Evolutionary conservation across 495 filamentous ascomycete genomes (phyloP), one percentile per base, ranked within the genome.

Genomic region (Aspergillus indologenus): DNA sequence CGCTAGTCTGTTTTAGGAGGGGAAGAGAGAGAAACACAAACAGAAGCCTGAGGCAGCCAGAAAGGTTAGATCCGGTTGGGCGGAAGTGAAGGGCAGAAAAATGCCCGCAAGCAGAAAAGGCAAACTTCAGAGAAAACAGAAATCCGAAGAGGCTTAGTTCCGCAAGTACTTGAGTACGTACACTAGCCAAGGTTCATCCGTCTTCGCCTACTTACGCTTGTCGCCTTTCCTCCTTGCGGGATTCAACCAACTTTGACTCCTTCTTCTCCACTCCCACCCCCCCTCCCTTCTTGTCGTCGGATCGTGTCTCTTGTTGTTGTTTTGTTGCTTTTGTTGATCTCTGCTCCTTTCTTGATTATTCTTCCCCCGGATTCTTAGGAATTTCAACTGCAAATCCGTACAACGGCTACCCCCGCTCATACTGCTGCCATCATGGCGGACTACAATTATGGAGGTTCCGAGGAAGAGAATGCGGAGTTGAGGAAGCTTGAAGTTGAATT

Each of bases 401-500:
- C n/a, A n/a, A n/a, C n/a, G n/a, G n/a, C n/a, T n/a, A n/a, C n/a
- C n/a, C 34, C 34, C 34, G 34, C 34, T 23, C 47, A 40, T 18
- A 53, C 50, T 58, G 58, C 50, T 58, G 58, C 57, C 58, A 71
- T 49, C 57, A 82, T 82, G 79, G 75, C 79, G 49, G 80, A 89
- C 66, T 84, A 87, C 69, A 79, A 78, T 65, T 93, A 85, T 68
- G 88, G 87, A 54, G 85, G 87, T 58, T 85, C 87, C 5, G 90
- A 94, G 23, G 90, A 96, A 73, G 90, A 94, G 71, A 91, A 91
- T 68, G 83, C 82, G 48, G 91, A 96, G 79, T 81, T 96, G 59
- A 87, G 82, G 75, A 89, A 89, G 72, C 82, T 94, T 18, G 86
- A 87, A 44, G 73, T 75, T 42, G 89, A 93, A 68, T 81, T 96